Evolutionary conservation across 2,329 filamentous ascomycete species (phyloP).

Genomic region (Tolypocladium guangdongense): DNA sequence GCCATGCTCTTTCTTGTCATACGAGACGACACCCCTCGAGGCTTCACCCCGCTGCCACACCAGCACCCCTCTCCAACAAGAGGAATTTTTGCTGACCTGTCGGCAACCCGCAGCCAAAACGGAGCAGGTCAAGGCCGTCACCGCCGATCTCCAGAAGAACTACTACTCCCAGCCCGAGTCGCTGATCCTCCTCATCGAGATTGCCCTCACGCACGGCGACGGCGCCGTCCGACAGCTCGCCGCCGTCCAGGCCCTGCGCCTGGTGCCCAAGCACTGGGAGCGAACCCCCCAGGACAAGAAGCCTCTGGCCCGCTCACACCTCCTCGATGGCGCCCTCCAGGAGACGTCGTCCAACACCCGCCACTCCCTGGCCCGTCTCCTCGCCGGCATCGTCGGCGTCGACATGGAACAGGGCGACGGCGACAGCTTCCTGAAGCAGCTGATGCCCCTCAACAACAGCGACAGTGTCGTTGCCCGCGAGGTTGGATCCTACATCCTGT

Average conservation of each 20-base stretch:
- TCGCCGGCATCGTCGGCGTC: slow-evolving; percentile 74
- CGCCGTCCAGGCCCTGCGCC: slow-evolving; percentile 76
- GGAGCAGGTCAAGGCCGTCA: slow-evolving; percentile 79
- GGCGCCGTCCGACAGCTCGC: slow-evolving; percentile 75
- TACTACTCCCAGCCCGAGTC: slow-evolving; percentile 83
- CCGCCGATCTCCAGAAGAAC: slow-evolving; percentile 80
- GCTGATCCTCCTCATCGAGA: slow-evolving; percentile 76
- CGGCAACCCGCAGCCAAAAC: slow-evolving; percentile 58
- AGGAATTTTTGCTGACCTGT: slow-evolving; percentile 3
- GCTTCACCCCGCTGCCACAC: neutral
- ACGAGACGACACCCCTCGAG: neutral
- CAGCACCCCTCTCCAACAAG: neutral
- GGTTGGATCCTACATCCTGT: slow-evolving; percentile 87
- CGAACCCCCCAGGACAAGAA: slow-evolving; percentile 66
- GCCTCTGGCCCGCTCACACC: slow-evolving; percentile 64
- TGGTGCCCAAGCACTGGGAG: slow-evolving; percentile 80
- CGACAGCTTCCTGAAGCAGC: slow-evolving; percentile 69
- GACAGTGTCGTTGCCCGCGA: slow-evolving; percentile 69
- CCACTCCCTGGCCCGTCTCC: slow-evolving; percentile 78
- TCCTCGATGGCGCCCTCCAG: slow-evolving; percentile 73
- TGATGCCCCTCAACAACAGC: slow-evolving; percentile 70
- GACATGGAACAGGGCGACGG: slow-evolving; percentile 68
- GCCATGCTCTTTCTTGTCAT: neutral
- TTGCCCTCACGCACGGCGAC: slow-evolving; percentile 69
- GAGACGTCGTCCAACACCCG: slow-evolving; percentile 68